phyloP scores from a whole-genome alignment of 1,139 yeast genomes.

The Pichia sp. region DNA sequence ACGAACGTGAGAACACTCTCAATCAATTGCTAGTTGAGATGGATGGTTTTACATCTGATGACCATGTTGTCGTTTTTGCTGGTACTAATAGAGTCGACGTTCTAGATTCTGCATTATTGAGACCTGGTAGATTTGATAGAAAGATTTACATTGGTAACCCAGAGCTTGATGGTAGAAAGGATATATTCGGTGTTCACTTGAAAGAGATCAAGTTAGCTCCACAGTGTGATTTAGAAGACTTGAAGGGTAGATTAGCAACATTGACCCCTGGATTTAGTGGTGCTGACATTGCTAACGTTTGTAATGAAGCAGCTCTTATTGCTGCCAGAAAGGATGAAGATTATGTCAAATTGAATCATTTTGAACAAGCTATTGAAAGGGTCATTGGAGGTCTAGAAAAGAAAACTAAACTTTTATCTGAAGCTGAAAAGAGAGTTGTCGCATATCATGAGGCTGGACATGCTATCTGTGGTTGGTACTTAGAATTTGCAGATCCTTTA shows the following conservation, averaged over 20 bases:
- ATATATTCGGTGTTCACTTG: conserved; percentile 81
- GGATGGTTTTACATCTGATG: conserved; percentile 90
- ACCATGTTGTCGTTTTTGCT: conserved; percentile 93
- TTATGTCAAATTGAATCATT: conserved; percentile 67
- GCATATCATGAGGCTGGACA: conserved; percentile 99
- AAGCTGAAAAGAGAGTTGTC: conserved; percentile 80
- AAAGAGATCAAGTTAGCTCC: conserved; percentile 53
- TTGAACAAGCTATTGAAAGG: conserved; percentile 94
- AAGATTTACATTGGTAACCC: conserved; percentile 90
- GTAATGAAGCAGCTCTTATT: conserved; percentile 94
- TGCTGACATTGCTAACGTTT: conserved; percentile 95
- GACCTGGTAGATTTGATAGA: conserved; percentile 97
- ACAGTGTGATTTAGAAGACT: conserved; percentile 35
- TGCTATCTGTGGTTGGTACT: conserved; percentile 96
- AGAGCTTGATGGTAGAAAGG: conserved; percentile 88
- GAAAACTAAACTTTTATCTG: conserved; percentile 73
- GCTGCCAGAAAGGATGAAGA: conserved; percentile 81
- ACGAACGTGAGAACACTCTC: conserved; percentile 93
- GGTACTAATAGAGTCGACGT: conserved; percentile 97
- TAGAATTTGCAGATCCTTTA: conserved; percentile 84
- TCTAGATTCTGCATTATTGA: conserved; percentile 81
- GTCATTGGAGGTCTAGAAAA: conserved; percentile 95
- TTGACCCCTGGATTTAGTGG: conserved; percentile 97
- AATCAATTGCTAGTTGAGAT: conserved; percentile 94
- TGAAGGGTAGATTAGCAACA: conserved; percentile 87